Base-by-base conservation (phyloP, 768 basidiomycete species). In the Paxillus rubicundulus region DNA sequence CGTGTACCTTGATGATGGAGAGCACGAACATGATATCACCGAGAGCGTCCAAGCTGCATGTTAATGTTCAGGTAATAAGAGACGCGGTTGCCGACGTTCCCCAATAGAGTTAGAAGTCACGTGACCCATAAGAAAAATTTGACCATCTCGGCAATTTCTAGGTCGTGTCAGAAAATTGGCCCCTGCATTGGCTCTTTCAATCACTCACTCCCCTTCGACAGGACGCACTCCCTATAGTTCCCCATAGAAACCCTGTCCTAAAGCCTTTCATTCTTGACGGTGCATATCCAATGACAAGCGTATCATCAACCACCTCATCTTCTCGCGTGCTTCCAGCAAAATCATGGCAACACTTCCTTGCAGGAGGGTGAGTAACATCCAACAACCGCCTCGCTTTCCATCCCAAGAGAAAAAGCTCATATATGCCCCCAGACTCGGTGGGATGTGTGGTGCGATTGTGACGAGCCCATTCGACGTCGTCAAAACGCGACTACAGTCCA, bases 401-500 rank as follows among this genome's bases (percentile, higher is more conserved):
- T 44, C n/a, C 48, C n/a, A 9, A 21, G 30, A 30, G 5, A 30
- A 34, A 45, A 47, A 40, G 39, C 59, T 55, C 27, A 56, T 53
- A 34, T 20, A 7, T 13, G 7, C 13, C n/a, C 27, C 49, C 50
- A 98, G 96, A 18, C 74, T 98, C 16, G 97, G 96, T 21, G 97
- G 95, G 37, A 96, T 98, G 94, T 92, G 92, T 64, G 97, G 96
- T 32, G 94, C 94, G 16, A 88, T 97, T 53, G 86, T 98, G 3
- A 99, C 97, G 0, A 93, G 92, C 40, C 96, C 97, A 0, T 96
- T 99, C 62, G 97, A 99, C 70, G 93, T 99, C 30, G 94, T 98
- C 56, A 98, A 98, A 74, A 99, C 97, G 39, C 87, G 97, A 4
- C 76, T 98, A 7, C 97, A 99, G 72, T 96, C 93, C 2, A 86